A percentile compares a stretch with the other conserved stretches of the same genome.
These are phyloP conservation scores for Silene uniflora DNA, from an alignment of 148 eudicot species.

Conservation along the genomic window DNA sequence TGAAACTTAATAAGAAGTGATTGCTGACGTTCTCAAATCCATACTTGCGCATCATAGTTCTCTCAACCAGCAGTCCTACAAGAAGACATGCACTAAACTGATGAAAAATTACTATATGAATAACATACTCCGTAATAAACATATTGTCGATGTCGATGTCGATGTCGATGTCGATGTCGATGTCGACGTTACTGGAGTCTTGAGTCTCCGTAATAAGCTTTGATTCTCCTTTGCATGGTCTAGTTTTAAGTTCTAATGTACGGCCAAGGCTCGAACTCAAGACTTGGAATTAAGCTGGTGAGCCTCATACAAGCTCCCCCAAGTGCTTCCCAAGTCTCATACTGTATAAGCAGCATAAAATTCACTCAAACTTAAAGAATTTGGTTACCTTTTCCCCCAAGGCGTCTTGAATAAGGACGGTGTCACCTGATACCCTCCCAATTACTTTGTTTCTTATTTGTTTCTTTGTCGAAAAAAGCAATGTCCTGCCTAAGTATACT, in stretches of 20 bases:
- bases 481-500: conserved; percentile 68
- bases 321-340: too few relatives aligned
- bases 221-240: neutral
- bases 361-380: neutral
- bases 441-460: conserved; percentile 70
- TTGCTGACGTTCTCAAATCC: too few relatives aligned
- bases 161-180: too few relatives aligned
- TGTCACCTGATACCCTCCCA: conserved; percentile 77
- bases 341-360: neutral
- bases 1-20: too few relatives aligned
- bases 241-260: neutral
- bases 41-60: too few relatives aligned
- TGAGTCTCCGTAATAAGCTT: too few relatives aligned
- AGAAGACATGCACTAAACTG: too few relatives aligned
- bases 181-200: too few relatives aligned
- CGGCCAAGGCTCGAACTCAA: neutral
- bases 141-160: too few relatives aligned
- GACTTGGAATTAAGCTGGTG: neutral
- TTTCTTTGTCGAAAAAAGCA: conserved; percentile 66
- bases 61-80: too few relatives aligned
- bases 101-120: too few relatives aligned
- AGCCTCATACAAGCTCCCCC: neutral
- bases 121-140: too few relatives aligned
- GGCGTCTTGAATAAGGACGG: conserved; percentile 71
- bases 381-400: conserved; percentile 69